Evolutionary conservation across 2,329 filamentous ascomycete genomes (phyloP).

Genomic region (Ceratocystis papillata): DNA sequence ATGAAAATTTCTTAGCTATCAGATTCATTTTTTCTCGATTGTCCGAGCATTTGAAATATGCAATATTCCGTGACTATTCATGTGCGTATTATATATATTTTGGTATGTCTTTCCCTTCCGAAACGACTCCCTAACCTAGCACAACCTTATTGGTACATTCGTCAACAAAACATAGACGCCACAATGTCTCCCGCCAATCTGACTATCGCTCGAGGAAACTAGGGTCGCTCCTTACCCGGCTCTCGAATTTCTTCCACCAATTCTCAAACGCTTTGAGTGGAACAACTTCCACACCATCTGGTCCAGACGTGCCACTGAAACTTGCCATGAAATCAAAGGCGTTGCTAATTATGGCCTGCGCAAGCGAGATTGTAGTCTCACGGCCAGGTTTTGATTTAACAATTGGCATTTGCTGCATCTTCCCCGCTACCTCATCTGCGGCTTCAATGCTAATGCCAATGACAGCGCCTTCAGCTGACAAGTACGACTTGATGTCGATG

Average conservation of each 20-base stretch:
- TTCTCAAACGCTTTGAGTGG: conserved; percentile 92
- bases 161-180: neutral
- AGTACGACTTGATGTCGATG: conserved; percentile 53
- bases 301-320: conserved; percentile 57
- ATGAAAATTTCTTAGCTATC: neutral
- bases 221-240: conserved; percentile 72
- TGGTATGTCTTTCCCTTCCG: neutral
- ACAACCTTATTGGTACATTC: neutral
- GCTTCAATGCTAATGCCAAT: conserved; percentile 78
- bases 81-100: neutral
- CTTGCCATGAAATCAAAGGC: conserved; percentile 93
- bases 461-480: conserved; percentile 43
- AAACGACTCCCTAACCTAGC: no score
- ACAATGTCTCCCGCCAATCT: conserved; percentile 25
- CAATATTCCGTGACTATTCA: neutral
- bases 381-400: conserved; percentile 30
- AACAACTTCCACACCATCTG: conserved; percentile 67
- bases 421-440: conserved; percentile 56
- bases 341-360: conserved; percentile 89
- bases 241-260: conserved; percentile 97
- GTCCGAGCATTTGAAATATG: neutral
- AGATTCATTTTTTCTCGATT: neutral
- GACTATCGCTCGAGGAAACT: conserved; percentile 65
- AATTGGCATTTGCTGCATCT: conserved; percentile 50
- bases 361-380: conserved; percentile 56